These are phyloP conservation scores for Vigna hirtella DNA, from an alignment of 306 rosid species.

Conservation along the genomic window DNA sequence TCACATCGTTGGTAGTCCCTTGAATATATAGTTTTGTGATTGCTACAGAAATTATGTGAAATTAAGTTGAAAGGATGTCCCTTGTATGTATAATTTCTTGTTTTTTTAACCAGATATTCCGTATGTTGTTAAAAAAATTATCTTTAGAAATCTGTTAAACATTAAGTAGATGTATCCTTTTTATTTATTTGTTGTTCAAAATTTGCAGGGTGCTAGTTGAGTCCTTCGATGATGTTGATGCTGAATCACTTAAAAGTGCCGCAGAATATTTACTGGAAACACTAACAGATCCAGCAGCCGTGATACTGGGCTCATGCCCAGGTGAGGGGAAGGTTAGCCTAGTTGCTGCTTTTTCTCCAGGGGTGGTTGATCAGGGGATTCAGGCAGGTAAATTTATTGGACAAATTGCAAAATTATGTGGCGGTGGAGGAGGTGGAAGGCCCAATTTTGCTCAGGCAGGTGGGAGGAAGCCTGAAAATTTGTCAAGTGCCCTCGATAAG, in stretches of 20 bases:
- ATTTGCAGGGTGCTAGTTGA: slow-evolving; percentile 80
- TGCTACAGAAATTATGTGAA: slow-evolving; percentile 29
- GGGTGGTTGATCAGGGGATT: slow-evolving; percentile 73
- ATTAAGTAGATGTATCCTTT: slow-evolving; percentile 11
- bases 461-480: slow-evolving; percentile 88
- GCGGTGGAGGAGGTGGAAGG: slow-evolving; percentile 98
- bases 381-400: slow-evolving; percentile 97
- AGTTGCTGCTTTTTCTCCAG: slow-evolving; percentile 92
- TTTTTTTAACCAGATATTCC: not conserved
- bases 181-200: slow-evolving; percentile 30
- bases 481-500: slow-evolving; percentile 71
- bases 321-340: slow-evolving; percentile 91
- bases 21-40: slow-evolving; percentile 23
- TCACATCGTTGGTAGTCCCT: slow-evolving; percentile 28
- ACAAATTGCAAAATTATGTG: slow-evolving; percentile 85
- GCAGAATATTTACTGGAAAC: slow-evolving; percentile 79
- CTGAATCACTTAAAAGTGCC: slow-evolving; percentile 85
- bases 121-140: not conserved
- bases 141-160: not conserved
- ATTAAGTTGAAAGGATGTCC: slow-evolving; percentile 9
- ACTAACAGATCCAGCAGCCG: slow-evolving; percentile 87
- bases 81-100: slow-evolving; percentile 13
- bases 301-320: slow-evolving; percentile 86
- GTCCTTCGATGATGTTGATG: slow-evolving; percentile 81
- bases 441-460: slow-evolving; percentile 98